Evolutionary conservation across 148 eudicot genomes (phyloP).

Genomic region (Tetragonia tetragonoides): DNA sequence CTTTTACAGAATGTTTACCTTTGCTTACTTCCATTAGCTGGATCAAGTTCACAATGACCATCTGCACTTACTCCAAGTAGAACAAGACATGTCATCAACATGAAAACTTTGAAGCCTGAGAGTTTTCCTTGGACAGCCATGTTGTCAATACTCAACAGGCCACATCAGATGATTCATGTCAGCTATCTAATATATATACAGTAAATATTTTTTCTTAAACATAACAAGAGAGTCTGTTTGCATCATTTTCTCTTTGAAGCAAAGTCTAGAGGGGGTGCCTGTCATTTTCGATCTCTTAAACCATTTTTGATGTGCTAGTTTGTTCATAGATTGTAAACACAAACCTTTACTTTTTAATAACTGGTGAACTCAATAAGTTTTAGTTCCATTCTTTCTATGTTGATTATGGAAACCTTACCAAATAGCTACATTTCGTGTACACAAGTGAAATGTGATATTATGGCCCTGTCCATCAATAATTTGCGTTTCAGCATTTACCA

Average conservation of each 20-base stretch:
- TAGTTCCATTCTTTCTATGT: background rate
- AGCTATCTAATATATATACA: background rate
- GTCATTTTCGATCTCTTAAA: background rate
- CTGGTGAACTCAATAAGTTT: too few relatives aligned
- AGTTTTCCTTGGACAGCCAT: conserved; percentile 4
- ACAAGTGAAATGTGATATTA: background rate
- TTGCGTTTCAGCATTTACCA: background rate
- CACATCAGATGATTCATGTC: background rate
- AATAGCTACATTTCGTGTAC: background rate
- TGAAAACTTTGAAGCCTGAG: conserved; percentile 14
- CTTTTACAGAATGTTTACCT: conserved; percentile 6
- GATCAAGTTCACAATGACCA: conserved; percentile 12
- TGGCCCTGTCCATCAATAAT: background rate
- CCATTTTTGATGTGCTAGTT: background rate
- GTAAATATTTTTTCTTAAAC: background rate
- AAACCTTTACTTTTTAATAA: background rate
- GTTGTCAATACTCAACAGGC: background rate
- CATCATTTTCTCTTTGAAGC: conserved; percentile 21
- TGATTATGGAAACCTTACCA: background rate
- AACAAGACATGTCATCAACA: conserved; percentile 8
- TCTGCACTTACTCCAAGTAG: conserved; percentile 8
- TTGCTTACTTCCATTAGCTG: conserved; percentile 8
- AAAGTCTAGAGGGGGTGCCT: conserved; percentile 13
- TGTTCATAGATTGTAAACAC: background rate
- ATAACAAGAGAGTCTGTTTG: background rate